phyloP scores from a whole-genome alignment of 2,329 filamentous ascomycete species.

The Nemania abortiva region DNA sequence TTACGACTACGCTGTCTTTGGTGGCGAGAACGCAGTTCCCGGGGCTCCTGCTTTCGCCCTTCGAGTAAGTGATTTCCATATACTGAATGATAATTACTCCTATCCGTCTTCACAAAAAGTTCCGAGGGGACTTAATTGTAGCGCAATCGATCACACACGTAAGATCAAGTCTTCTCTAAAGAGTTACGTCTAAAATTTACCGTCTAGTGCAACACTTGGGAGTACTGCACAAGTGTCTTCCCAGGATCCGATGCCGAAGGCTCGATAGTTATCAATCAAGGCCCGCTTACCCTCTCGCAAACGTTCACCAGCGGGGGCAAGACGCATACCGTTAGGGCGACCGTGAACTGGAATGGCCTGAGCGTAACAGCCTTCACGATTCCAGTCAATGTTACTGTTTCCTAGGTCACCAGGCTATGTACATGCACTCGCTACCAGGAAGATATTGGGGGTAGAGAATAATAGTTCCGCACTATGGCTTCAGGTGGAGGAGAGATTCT shows the following conservation, averaged over 20 bases:
- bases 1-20: conserved; percentile 13
- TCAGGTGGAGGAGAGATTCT: no score
- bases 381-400: conserved; percentile 4
- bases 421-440: not conserved
- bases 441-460: not conserved
- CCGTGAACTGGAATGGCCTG: conserved; percentile 3
- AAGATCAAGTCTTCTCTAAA: not conserved
- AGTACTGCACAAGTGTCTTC: conserved; percentile 4
- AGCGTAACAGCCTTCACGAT: not conserved
- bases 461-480: not conserved
- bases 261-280: conserved; percentile 10
- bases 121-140: not conserved
- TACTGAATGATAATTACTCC: not conserved
- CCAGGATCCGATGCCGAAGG: conserved; percentile 1
- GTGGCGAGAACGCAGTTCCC: conserved; percentile 3
- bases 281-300: conserved; percentile 14
- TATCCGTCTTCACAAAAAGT: not conserved
- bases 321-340: not conserved
- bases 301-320: conserved; percentile 19
- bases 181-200: not conserved
- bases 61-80: conserved; percentile 16
- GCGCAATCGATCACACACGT: not conserved
- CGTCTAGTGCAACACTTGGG: conserved; percentile 19
- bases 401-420: not conserved
- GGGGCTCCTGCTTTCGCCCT: conserved; percentile 22